Evolutionary conservation across 306 rosid species (phyloP), one percentile per base, ranked within the genome.

Genomic region (Lathyrus aphaca): DNA sequence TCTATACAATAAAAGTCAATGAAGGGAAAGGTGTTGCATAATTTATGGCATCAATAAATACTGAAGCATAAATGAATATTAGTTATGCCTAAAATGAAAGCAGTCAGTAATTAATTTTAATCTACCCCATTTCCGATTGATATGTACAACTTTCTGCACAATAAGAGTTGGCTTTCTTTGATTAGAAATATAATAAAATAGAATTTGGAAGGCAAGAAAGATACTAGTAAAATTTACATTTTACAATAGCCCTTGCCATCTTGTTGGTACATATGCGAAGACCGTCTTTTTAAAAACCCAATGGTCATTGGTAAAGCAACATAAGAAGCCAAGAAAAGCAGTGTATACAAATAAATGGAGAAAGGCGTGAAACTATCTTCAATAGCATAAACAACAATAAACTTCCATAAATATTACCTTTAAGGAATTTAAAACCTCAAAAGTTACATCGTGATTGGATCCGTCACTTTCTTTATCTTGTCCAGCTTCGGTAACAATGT

Each of bases 391-490:
- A 54, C 35, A 29, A 72, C 14, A 54, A 72, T 16, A 54, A 21
- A 21, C 9, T 70, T 44, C 23, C 37, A 60, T 17, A 66, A 53
- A 56, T 32, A 66, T 51, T 88, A 94, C 97, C 99, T 94, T 80
- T 64, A 94, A 74, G 27, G 86, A 80, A 77, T 71, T 75, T 40
- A 94, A 87, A 79, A 84, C 69, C 68, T 61, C 78, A 71, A 86
- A 91, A 35, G 69, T 27, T 67, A 77, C 77, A n/a, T 80, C 82
- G 11, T 75, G 83, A 74, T 73, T 74, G 68, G 74, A 72, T 60
- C 75, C 81, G 30, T 84, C 85, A 68, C 57, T 79, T 56, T 84
- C 92, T 76, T 77, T 83, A 79, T 81, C 81, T 74, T 64, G 81
- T 67, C 80, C 64, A 49, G 82, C 86, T 76, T 67, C 86, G 69